Percentiles rank a stretch among this genome's conserved stretches.
These are phyloP conservation scores for Neostapfia colusana DNA, from an alignment of 176 grass and related monocot species.

Conservation along the genomic window DNA sequence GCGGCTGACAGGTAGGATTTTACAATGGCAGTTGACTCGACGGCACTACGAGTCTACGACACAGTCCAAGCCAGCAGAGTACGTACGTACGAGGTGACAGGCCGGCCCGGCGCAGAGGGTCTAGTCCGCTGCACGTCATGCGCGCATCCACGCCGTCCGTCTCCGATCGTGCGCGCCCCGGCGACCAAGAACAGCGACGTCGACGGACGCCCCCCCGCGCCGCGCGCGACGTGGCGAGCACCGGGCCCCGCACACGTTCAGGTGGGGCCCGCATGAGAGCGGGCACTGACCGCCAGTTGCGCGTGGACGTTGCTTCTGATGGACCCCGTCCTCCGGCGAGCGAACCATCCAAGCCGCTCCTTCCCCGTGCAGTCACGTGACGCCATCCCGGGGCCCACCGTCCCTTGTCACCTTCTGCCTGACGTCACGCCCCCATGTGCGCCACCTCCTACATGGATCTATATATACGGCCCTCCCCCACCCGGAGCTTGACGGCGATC, in stretches of 20 bases:
- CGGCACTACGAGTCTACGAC: no score
- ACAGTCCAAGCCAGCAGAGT: no score
- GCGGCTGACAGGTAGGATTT: not conserved
- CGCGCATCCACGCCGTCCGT: no score
- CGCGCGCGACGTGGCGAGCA: conserved; percentile 1
- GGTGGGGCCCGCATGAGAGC: no score
- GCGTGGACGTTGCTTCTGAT: no score
- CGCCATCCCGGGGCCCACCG: conserved; percentile 37
- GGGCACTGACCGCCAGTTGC: no score
- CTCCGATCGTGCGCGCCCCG: no score
- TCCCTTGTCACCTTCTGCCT: conserved; percentile 30
- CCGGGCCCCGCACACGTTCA: not conserved
- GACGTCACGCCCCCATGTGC: conserved; percentile 61
- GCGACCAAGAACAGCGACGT: no score
- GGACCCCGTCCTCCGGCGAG: no score
- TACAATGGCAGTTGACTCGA: not conserved
- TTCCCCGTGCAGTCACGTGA: conserved; percentile 35
- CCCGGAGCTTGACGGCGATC: conserved; percentile 33
- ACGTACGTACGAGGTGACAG: no score
- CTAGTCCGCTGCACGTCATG: no score
- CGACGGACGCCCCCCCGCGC: not conserved
- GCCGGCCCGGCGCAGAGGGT: no score
- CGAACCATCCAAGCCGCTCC: not conserved
- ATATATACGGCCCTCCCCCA: conserved; percentile 38
- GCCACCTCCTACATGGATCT: not conserved